Evolutionary conservation across 257 asterid genomes (phyloP).

Genomic region (Nicotiana obtusifolia): DNA sequence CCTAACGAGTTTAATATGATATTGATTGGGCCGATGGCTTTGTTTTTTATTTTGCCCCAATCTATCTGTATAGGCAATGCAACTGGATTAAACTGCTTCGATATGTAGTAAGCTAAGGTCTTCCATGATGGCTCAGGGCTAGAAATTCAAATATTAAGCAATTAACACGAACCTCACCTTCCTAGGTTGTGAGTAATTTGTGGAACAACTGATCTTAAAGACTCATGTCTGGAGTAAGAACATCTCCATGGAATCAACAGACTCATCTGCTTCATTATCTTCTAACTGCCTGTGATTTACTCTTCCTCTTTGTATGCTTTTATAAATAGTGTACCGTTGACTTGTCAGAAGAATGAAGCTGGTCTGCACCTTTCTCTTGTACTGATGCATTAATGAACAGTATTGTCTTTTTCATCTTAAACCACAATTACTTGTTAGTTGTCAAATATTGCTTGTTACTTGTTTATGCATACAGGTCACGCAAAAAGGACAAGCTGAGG

Average conservation of each 20-base stretch:
- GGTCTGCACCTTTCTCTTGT: background rate
- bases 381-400: background rate
- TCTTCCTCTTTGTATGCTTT: background rate
- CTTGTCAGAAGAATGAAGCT: background rate
- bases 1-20: background rate
- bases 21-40: background rate
- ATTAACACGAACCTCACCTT: background rate
- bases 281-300: background rate
- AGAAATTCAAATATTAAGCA: too few species aligned
- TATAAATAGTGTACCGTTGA: background rate
- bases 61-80: background rate
- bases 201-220: background rate
- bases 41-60: background rate
- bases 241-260: background rate
- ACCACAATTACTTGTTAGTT: background rate
- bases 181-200: background rate
- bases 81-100: background rate
- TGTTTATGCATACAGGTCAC: slow-evolving; percentile 44
- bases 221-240: background rate
- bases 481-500: slow-evolving; percentile 93
- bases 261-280: background rate
- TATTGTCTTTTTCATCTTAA: background rate
- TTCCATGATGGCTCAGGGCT: background rate
- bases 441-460: background rate
- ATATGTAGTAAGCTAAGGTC: background rate